Percentiles rank a stretch among this genome's conserved stretches.
Evolutionary conservation across 768 basidiomycete species (phyloP).

Genomic region (Tulasnella calospora): DNA sequence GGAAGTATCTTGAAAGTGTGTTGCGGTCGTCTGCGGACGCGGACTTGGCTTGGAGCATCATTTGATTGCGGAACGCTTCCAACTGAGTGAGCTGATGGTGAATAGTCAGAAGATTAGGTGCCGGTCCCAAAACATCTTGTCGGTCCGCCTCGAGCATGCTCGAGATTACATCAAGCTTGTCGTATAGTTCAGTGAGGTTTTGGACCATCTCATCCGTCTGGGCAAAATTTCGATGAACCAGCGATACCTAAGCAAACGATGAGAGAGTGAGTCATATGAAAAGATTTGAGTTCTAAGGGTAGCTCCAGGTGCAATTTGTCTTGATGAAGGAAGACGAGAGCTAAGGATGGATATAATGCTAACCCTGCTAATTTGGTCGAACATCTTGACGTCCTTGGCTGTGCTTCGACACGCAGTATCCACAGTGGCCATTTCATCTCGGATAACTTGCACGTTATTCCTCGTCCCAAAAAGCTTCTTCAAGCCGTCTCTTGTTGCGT

Average conservation of each 20-base stretch:
- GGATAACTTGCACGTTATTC: slow-evolving; percentile 70
- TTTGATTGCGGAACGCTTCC: slow-evolving; percentile 89
- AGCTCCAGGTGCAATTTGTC: neutral
- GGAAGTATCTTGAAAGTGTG: slow-evolving; percentile 75
- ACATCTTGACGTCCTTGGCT: slow-evolving; percentile 70
- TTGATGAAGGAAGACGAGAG: neutral
- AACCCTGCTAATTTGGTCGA: slow-evolving; percentile 94
- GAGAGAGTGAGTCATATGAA: neutral
- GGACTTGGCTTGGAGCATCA: slow-evolving; percentile 88
- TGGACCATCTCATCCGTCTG: slow-evolving; percentile 94
- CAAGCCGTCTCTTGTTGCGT: slow-evolving; percentile 82
- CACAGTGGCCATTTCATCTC: slow-evolving; percentile 78
- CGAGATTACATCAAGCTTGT: slow-evolving; percentile 73
- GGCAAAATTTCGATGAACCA: slow-evolving; percentile 91
- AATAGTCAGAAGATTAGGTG: slow-evolving; percentile 80
- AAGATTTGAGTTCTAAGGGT: neutral
- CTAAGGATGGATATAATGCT: slow-evolving; percentile 33
- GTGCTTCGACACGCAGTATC: slow-evolving; percentile 75
- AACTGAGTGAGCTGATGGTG: slow-evolving; percentile 91
- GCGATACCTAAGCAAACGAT: slow-evolving; percentile 67
- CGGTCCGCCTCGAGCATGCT: slow-evolving; percentile 71
- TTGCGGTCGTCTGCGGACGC: slow-evolving; percentile 60
- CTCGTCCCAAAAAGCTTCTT: slow-evolving; percentile 73
- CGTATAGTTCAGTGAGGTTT: slow-evolving; percentile 88
- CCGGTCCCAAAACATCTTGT: slow-evolving; percentile 74